These are phyloP conservation scores for Xylariaceae sp. DNA, from an alignment of 2,329 filamentous ascomycete genomes.

Conservation along the genomic window DNA sequence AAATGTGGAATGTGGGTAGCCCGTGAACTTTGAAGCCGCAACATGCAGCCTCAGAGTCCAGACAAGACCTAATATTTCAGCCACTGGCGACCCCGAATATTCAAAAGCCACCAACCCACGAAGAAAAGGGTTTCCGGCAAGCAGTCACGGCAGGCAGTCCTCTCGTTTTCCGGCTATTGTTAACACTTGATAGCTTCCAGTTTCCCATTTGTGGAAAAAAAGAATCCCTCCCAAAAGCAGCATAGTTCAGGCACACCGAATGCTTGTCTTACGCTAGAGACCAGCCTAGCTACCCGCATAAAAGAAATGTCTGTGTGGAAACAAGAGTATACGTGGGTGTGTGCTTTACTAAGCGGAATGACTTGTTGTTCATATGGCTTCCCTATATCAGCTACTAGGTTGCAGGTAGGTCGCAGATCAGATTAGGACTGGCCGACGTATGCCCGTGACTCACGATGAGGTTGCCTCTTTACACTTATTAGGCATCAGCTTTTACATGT, in stretches of 20 bases:
- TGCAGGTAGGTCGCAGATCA: slow-evolving; percentile 20
- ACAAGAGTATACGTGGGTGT: neutral
- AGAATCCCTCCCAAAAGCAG: neutral
- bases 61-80: slow-evolving; percentile 7
- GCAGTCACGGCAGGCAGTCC: no score
- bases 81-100: slow-evolving; percentile 9
- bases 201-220: slow-evolving; percentile 1
- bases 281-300: no score
- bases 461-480: slow-evolving; percentile 18
- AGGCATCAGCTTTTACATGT: slow-evolving; percentile 17
- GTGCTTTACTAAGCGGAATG: slow-evolving; percentile 2
- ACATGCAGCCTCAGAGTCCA: no score
- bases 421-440: slow-evolving; percentile 5
- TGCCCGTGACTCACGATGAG: slow-evolving; percentile 29
- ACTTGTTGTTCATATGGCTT: slow-evolving; percentile 3
- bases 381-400: slow-evolving; percentile 10
- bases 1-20: no score
- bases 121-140: no score
- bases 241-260: neutral
- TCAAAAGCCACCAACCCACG: neutral
- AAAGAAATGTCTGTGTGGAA: neutral
- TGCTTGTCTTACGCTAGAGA: neutral
- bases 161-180: no score
- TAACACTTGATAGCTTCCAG: neutral
- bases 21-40: no score